Evolutionary conservation across 2,329 filamentous ascomycete genomes (phyloP).

Genomic region (Didymella arachidicola): DNA sequence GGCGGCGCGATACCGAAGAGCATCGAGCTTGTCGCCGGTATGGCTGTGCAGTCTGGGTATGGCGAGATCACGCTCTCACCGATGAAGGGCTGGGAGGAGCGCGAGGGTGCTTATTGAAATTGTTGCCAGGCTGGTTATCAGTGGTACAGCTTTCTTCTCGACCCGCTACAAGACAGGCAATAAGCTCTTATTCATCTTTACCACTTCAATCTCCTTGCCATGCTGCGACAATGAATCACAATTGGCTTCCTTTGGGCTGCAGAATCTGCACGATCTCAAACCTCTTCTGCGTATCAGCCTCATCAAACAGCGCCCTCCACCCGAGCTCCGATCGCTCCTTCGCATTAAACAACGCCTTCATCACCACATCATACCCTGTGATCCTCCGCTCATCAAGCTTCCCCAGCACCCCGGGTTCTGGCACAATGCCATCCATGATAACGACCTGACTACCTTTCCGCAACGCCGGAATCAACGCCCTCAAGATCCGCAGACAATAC

Average conservation of each 20-base stretch:
- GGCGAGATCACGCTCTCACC: slow-evolving; percentile 24
- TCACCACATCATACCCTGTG: neutral
- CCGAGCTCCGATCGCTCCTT: neutral
- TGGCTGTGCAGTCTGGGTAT: slow-evolving; percentile 51
- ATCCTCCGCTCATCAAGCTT: neutral
- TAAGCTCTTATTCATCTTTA: too few relatives aligned
- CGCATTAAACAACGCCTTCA: neutral
- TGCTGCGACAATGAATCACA: neutral
- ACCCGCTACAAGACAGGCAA: too few relatives aligned
- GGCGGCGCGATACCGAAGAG: slow-evolving; percentile 65
- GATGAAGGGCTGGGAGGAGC: slow-evolving; percentile 27
- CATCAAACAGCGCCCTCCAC: neutral
- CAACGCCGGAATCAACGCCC: neutral
- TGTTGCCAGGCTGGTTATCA: neutral
- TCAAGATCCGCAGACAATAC: neutral
- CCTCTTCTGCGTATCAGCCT: neutral
- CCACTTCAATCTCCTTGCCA: neutral
- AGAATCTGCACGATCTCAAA: neutral
- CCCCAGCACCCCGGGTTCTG: neutral
- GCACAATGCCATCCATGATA: neutral
- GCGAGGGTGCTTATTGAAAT: slow-evolving; percentile 25
- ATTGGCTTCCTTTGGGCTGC: neutral
- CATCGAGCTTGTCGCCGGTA: slow-evolving; percentile 58
- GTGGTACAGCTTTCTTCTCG: neutral
- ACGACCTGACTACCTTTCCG: neutral